Conservation (phyloP, 2,329 filamentous ascomycete species). For the Cercospora beticola region DNA sequence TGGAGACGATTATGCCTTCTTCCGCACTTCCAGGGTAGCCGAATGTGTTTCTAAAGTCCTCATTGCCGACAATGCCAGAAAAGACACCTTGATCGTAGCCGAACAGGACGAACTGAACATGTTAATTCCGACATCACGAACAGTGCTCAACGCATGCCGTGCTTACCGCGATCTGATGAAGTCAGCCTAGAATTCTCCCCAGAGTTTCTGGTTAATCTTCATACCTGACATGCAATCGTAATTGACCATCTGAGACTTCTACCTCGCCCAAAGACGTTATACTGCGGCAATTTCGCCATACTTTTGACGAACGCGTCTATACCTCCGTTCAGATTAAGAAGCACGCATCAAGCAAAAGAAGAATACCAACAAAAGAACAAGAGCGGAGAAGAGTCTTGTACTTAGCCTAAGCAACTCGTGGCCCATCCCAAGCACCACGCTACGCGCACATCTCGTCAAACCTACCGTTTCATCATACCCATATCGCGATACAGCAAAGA, state of each 20-base stretch:
- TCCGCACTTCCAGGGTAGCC: slow-evolving; percentile 40
- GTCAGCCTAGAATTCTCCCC: not conserved
- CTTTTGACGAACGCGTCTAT: not conserved
- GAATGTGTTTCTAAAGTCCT: slow-evolving; percentile 43
- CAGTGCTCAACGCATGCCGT: no score
- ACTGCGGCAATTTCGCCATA: slow-evolving; percentile 23
- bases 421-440: not conserved
- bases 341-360: not conserved
- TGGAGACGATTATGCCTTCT: slow-evolving; percentile 47
- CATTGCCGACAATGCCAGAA: slow-evolving; percentile 45
- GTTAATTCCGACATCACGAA: no score
- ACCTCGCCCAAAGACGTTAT: slow-evolving; percentile 35
- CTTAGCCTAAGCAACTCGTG: slow-evolving; percentile 8
- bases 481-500: slow-evolving; percentile 12
- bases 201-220: not conserved
- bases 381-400: slow-evolving; percentile 1
- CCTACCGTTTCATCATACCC: slow-evolving; percentile 1
- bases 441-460: not conserved
- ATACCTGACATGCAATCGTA: slow-evolving; percentile 34
- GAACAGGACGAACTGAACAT: slow-evolving; percentile 36
- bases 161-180: not conserved
- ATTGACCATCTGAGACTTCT: slow-evolving; percentile 34
- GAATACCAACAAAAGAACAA: not conserved
- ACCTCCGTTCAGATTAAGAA: not conserved
- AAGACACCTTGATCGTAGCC: slow-evolving; percentile 34